Percentiles rank a stretch among this genome's conserved stretches.
phyloP scores from a whole-genome alignment of 148 eudicot genomes.

The Rhododendron henanense region DNA sequence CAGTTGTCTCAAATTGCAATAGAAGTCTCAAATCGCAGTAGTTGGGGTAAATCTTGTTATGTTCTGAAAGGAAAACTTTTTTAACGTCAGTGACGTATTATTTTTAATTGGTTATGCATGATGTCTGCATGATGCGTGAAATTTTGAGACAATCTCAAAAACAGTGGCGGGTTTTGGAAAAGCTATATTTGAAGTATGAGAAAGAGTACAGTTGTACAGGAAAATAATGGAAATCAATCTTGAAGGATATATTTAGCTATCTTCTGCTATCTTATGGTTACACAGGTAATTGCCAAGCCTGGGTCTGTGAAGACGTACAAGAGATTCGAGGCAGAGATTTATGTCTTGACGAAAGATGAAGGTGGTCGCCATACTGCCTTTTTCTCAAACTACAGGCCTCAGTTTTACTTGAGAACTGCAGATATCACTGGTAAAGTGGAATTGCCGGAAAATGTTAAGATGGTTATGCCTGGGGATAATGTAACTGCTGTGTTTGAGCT shows the following conservation, averaged over 20 bases:
- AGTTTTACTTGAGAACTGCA: constrained; percentile 90
- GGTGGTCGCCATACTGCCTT: constrained; percentile 96
- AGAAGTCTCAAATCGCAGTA: not conserved
- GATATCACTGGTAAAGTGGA: constrained; percentile 86
- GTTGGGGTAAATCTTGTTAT: not conserved
- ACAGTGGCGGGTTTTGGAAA: not conserved
- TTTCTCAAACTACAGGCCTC: constrained; percentile 81
- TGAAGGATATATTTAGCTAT: constrained; percentile 3
- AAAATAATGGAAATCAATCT: not conserved
- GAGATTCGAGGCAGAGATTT: constrained; percentile 86
- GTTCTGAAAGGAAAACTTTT: not conserved
- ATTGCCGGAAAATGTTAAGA: constrained; percentile 90
- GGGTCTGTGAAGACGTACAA: constrained; percentile 69
- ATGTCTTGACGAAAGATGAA: constrained; percentile 92
- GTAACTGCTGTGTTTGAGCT: constrained; percentile 94
- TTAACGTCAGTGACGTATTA: not conserved
- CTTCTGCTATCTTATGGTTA: not conserved
- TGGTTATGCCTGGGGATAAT: constrained; percentile 99
- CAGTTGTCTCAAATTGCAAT: not conserved
- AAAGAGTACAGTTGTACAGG: not conserved
- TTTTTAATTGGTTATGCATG: not conserved
- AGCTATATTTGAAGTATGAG: not conserved
- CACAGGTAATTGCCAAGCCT: constrained; percentile 90
- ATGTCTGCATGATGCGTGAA: not conserved
- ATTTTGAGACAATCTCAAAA: not conserved